These are phyloP conservation scores for Mytilinidion resinicola DNA, from an alignment of 495 filamentous ascomycete species.

Conservation along the genomic window DNA sequence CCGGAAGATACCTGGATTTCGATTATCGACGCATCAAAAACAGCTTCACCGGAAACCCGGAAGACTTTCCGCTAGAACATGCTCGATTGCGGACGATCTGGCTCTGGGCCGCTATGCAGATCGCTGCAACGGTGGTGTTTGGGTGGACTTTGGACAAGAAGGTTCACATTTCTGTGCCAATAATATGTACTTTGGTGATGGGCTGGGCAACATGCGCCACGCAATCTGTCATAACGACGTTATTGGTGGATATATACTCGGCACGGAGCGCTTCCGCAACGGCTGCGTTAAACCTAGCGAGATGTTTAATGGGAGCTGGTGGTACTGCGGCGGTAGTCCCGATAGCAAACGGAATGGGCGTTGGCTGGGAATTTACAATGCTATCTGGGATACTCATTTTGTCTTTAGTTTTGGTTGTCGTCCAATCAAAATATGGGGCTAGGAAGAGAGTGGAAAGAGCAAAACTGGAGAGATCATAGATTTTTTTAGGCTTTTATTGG, in stretches of 20 bases:
- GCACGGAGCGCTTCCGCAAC: constrained; percentile 35
- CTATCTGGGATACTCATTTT: background rate
- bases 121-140: constrained; percentile 35
- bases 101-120: constrained; percentile 28
- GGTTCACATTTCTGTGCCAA: constrained; percentile 24
- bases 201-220: constrained; percentile 40
- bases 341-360: constrained; percentile 35
- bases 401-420: background rate
- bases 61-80: constrained; percentile 38
- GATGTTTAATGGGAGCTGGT: constrained; percentile 39
- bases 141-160: constrained; percentile 31
- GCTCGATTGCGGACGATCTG: constrained; percentile 36
- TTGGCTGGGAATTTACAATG: constrained; percentile 27
- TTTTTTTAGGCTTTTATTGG: background rate
- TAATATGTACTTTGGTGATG: constrained; percentile 38
- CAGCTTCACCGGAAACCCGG: constrained; percentile 9
- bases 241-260: constrained; percentile 40
- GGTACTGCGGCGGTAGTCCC: constrained; percentile 37
- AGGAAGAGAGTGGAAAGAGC: background rate
- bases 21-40: constrained; percentile 39
- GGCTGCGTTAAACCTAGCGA: constrained; percentile 39
- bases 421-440: background rate
- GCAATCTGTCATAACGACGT: constrained; percentile 37
- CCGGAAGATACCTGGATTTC: constrained; percentile 41
- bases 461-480: background rate